A percentile compares a stretch with the other conserved stretches of the same genome.
These are phyloP conservation scores for Leucosporidium creatinivorum DNA, from an alignment of 768 basidiomycete genomes.

Conservation along the genomic window DNA sequence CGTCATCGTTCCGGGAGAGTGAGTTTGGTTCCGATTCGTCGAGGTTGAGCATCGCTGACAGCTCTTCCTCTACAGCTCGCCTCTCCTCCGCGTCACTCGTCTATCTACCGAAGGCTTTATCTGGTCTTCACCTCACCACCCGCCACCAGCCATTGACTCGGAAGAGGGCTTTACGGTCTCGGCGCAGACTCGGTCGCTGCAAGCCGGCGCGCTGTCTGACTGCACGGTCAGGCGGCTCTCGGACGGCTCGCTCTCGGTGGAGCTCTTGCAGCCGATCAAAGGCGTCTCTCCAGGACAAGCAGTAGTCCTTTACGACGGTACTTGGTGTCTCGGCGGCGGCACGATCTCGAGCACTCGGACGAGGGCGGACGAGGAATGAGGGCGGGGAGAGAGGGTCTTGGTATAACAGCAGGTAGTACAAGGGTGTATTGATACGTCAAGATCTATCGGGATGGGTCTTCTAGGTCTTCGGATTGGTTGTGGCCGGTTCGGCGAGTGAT, in stretches of 20 bases:
- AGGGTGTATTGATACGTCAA: not conserved
- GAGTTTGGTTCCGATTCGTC: constrained; percentile 30
- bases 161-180: constrained; percentile 49
- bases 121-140: constrained; percentile 67
- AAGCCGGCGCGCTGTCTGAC: constrained; percentile 46
- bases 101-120: constrained; percentile 50
- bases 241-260: constrained; percentile 42
- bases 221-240: constrained; percentile 53
- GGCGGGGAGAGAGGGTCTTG: not conserved
- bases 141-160: constrained; percentile 47
- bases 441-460: not conserved
- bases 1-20: constrained; percentile 70
- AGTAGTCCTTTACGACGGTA: constrained; percentile 61
- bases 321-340: constrained; percentile 80
- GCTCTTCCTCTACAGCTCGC: constrained; percentile 28
- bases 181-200: constrained; percentile 65
- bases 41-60: constrained; percentile 1
- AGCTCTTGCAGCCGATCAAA: constrained; percentile 55
- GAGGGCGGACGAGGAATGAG: constrained; percentile 6
- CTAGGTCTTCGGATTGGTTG: not conserved
- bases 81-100: constrained; percentile 47
- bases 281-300: constrained; percentile 75
- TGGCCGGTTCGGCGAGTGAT: constrained; percentile 1
- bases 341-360: constrained; percentile 46
- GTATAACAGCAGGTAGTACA: not conserved